phyloP scores from a whole-genome alignment of 2,329 filamentous ascomycete genomes.

The Aureobasidium namibiae region DNA sequence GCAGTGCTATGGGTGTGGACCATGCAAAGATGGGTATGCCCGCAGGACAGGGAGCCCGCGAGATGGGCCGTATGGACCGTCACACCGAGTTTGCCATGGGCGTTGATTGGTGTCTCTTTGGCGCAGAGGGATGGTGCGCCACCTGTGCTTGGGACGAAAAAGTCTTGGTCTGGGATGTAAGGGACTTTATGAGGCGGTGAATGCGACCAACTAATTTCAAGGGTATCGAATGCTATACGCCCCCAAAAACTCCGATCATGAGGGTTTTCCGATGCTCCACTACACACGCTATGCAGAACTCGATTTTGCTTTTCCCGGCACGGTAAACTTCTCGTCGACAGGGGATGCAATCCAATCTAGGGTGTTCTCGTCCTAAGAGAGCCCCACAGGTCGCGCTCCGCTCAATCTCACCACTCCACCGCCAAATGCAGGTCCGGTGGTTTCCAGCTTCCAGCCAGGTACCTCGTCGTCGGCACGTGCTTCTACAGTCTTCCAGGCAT shows the following conservation, averaged over 20 bases:
- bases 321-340: background rate
- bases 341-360: slow-evolving; percentile 1
- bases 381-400: slow-evolving; percentile 41
- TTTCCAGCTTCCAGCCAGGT: slow-evolving; percentile 62
- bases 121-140: slow-evolving; percentile 89
- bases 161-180: slow-evolving; percentile 86
- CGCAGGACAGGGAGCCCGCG: slow-evolving; percentile 33
- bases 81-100: slow-evolving; percentile 96
- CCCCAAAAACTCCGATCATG: background rate
- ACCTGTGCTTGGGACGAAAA: slow-evolving; percentile 92
- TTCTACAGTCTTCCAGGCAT: slow-evolving; percentile 60
- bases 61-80: slow-evolving; percentile 79
- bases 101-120: slow-evolving; percentile 97
- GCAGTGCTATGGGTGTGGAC: slow-evolving; percentile 42
- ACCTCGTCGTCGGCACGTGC: slow-evolving; percentile 56
- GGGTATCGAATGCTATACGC: slow-evolving; percentile 6
- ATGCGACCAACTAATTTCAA: background rate
- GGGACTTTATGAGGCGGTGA: slow-evolving; percentile 47
- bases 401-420: slow-evolving; percentile 46
- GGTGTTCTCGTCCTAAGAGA: slow-evolving; percentile 1
- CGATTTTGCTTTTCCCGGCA: background rate
- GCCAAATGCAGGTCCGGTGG: slow-evolving; percentile 22
- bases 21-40: slow-evolving; percentile 21
- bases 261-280: background rate
- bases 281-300: slow-evolving; percentile 1